A percentile compares a stretch with the other conserved stretches of the same genome.
These are phyloP conservation scores for Apiosordaria backusii DNA, from an alignment of 495 filamentous ascomycete species.

Conservation along the genomic window DNA sequence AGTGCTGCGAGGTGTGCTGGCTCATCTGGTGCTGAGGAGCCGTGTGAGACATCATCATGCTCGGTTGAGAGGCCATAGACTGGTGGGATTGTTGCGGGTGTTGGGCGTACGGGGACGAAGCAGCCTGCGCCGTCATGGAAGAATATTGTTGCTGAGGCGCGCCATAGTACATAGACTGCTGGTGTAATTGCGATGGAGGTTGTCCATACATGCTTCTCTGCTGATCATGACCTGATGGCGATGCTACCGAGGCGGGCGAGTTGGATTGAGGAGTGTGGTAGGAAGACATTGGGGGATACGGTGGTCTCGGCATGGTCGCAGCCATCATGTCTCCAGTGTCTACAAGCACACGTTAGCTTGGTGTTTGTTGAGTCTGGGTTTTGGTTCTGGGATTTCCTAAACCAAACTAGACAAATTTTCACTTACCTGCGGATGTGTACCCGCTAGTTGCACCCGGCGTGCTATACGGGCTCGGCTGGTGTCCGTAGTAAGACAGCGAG, in stretches of 20 bases:
- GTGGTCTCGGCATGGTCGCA: slow-evolving; percentile 75
- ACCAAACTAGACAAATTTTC: slow-evolving; percentile 19
- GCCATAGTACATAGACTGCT: slow-evolving; percentile 71
- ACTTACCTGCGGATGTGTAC: slow-evolving; percentile 79
- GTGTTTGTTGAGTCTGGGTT: background rate
- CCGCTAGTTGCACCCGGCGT: slow-evolving; percentile 64
- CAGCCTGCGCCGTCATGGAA: slow-evolving; percentile 61
- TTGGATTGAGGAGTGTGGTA: slow-evolving; percentile 96
- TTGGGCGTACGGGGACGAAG: slow-evolving; percentile 70
- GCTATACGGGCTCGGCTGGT: slow-evolving; percentile 65
- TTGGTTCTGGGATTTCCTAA: slow-evolving; percentile 2
- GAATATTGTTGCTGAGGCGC: slow-evolving; percentile 57
- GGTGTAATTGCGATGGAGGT: slow-evolving; percentile 70
- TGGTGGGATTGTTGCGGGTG: slow-evolving; percentile 71
- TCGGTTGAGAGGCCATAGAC: slow-evolving; percentile 50
- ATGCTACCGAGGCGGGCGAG: slow-evolving; percentile 93
- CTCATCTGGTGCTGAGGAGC: slow-evolving; percentile 48
- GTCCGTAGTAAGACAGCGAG: slow-evolving; percentile 62
- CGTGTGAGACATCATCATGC: slow-evolving; percentile 58
- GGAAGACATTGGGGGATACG: slow-evolving; percentile 73
- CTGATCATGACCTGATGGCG: slow-evolving; percentile 82
- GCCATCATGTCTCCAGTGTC: slow-evolving; percentile 93
- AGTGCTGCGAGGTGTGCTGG: slow-evolving; percentile 45
- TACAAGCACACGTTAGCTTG: slow-evolving; percentile 40
- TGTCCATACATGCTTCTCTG: slow-evolving; percentile 82